Evolutionary conservation across 306 rosid genomes (phyloP).

Genomic region (Calophaca sinica): DNA sequence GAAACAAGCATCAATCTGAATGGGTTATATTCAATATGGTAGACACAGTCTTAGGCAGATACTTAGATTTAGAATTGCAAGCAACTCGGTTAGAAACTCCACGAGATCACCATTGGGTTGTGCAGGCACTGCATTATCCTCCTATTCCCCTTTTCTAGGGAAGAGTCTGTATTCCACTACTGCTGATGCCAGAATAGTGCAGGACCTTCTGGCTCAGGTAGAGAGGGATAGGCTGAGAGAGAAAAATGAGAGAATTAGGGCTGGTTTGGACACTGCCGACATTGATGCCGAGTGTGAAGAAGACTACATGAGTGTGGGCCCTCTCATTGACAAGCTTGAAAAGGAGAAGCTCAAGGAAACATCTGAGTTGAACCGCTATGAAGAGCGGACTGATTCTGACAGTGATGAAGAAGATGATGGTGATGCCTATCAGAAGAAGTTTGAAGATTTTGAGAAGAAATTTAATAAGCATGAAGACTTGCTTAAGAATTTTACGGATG

Average conservation of each 20-base stretch:
- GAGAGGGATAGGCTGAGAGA: constrained; percentile 74
- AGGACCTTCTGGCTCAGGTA: constrained; percentile 65
- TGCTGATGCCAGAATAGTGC: constrained; percentile 44
- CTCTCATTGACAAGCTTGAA: constrained; percentile 72
- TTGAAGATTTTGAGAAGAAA: constrained; percentile 68
- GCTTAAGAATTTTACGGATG: constrained; percentile 57
- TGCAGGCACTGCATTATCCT: background rate
- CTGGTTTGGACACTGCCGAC: constrained; percentile 70
- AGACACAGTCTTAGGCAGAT: constrained; percentile 37
- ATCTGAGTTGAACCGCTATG: constrained; percentile 49
- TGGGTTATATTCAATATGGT: constrained; percentile 46
- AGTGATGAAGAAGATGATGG: constrained; percentile 67
- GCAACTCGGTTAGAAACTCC: constrained; percentile 49
- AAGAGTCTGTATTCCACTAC: constrained; percentile 54
- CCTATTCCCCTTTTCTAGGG: constrained; percentile 29
- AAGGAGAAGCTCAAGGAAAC: constrained; percentile 57
- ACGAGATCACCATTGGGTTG: constrained; percentile 29
- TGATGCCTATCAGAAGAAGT: constrained; percentile 56
- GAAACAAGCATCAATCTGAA: constrained; percentile 20
- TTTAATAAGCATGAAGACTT: constrained; percentile 68
- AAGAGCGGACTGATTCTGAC: constrained; percentile 87
- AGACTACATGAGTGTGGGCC: constrained; percentile 74
- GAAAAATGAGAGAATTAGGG: constrained; percentile 58
- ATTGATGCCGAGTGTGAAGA: constrained; percentile 65
- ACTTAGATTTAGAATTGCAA: constrained; percentile 35